Evolutionary conservation across 768 basidiomycete species (phyloP).

Genomic region (Tylopilus cervinicoccineus): DNA sequence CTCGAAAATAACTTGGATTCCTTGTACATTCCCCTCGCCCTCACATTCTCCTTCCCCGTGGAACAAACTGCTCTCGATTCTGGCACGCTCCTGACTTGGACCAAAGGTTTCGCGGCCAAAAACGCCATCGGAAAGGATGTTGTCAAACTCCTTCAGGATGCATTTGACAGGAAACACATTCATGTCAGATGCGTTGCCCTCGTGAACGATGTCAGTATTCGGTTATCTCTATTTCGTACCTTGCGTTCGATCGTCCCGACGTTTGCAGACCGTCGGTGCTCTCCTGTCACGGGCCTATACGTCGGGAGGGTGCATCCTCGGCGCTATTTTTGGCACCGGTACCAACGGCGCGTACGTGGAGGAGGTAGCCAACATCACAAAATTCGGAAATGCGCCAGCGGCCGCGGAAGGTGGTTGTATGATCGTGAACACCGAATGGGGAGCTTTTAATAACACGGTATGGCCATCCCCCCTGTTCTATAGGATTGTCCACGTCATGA

Average conservation of each 20-base stretch:
- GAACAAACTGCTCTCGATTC: conserved; percentile 91
- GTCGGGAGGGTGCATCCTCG: conserved; percentile 84
- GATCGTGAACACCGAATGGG: conserved; percentile 99
- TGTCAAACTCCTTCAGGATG: conserved; percentile 85
- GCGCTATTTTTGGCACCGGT: conserved; percentile 95
- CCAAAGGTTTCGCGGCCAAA: conserved; percentile 91
- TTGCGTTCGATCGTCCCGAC: neutral
- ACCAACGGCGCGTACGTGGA: conserved; percentile 99
- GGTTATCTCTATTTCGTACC: conserved; percentile 23
- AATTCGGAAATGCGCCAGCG: conserved; percentile 64
- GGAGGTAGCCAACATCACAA: conserved; percentile 76
- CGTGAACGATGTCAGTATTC: conserved; percentile 84
- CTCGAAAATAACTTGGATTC: conserved; percentile 28
- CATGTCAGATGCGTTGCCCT: conserved; percentile 89
- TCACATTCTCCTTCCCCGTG: conserved; percentile 98
- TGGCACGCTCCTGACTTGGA: conserved; percentile 92
- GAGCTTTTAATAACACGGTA: conserved; percentile 93
- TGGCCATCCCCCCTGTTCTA: conserved; percentile 23
- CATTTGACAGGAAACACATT: conserved; percentile 88
- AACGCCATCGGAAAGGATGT: conserved; percentile 89
- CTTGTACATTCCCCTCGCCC: conserved; percentile 65
- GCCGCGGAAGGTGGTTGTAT: conserved; percentile 68
- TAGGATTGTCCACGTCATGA: neutral
- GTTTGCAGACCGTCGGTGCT: conserved; percentile 84
- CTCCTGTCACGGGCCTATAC: conserved; percentile 91